Evolutionary conservation across 306 rosid genomes (phyloP), one percentile per base, ranked within the genome.

Genomic region (Erythrophleum fordii): DNA sequence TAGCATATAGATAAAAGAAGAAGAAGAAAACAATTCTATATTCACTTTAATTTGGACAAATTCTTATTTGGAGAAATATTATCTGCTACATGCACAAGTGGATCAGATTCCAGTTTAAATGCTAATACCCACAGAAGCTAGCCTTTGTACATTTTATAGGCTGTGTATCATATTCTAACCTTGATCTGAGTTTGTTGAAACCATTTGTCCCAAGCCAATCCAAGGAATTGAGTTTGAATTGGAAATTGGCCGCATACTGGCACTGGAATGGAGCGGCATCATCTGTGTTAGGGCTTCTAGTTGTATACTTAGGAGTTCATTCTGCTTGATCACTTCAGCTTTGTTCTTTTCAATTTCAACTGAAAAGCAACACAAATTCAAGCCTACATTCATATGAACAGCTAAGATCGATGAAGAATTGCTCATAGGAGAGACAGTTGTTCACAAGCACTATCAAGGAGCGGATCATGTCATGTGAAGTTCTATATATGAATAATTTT

Each of bases 261-360:
- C 16, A 48, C 3, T 16, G 2, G 14, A 6, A 42, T 72, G 23
- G 17, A 10, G 23, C 56, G 66, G 52, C 76, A 20, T 42, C 14
- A 23, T 23, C 28, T 34, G 64, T 31, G 75, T 56, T 10, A 77
- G 77, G 23, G 22, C 81, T 45, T 31, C 52, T 26, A 7, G 6
- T 52, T 78, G 58, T 20, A 78, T 72, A 55, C 23, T 18, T 0
- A 75, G 77, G 26, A 90, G 31, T 69, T 74, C 70, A 56, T 72
- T 77, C 68, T 86, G 53, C 78, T 81, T 86, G 2, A 18, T 34
- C 73, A 79, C 70, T 80, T 91, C 92, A 0, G 77, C 82, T 80
- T 23, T 86, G 66, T 80, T 89, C 80, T 70, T 83, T 69, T 83
- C 92, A n/a, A 88, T 79, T 49, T 45, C 85, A 71, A 25, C 92